Conservation (phyloP, 352 stramenopile genomes). For the Phytophthora nicotianae region DNA sequence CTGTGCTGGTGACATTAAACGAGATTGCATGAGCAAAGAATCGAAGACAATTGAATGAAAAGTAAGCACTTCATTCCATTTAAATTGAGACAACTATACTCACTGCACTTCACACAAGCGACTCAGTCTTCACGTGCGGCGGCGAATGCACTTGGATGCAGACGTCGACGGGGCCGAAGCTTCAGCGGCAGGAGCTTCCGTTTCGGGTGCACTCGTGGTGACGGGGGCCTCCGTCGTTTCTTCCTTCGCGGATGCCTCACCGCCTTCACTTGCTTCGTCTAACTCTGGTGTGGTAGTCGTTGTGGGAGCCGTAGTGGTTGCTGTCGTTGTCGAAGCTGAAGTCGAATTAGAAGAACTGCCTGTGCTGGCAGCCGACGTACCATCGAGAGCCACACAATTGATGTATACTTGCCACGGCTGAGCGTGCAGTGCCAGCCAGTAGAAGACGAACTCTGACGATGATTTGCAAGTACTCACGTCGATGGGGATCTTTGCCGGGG, state of each 20-base stretch:
- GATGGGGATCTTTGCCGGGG: conserved; percentile 38
- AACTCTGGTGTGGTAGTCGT: too few species aligned
- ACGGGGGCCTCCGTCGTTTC: conserved; percentile 11
- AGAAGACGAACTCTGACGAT: conserved; percentile 40
- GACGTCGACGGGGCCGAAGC: conserved; percentile 17
- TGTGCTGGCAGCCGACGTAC: conserved; percentile 4
- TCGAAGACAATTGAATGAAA: too few species aligned
- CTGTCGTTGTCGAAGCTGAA: conserved; percentile 5
- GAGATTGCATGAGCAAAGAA: too few species aligned
- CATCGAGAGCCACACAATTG: conserved; percentile 40
- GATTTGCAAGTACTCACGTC: conserved; percentile 37
- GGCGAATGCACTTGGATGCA: conserved; percentile 22
- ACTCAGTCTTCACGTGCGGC: conserved; percentile 20
- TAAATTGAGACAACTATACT: too few species aligned
- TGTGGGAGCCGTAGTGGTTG: neutral
- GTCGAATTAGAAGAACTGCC: conserved; percentile 12
- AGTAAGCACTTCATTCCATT: too few species aligned
- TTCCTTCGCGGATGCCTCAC: too few species aligned
- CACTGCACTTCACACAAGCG: too few species aligned
- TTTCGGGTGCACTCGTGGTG: neutral
- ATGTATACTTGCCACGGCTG: conserved; percentile 54
- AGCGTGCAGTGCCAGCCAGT: conserved; percentile 48
- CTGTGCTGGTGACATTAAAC: too few species aligned
- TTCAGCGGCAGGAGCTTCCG: neutral
- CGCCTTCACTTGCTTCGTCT: conserved; percentile 1